Base-by-base conservation (phyloP, 768 basidiomycete species). In the Auriscalpium orientale region DNA sequence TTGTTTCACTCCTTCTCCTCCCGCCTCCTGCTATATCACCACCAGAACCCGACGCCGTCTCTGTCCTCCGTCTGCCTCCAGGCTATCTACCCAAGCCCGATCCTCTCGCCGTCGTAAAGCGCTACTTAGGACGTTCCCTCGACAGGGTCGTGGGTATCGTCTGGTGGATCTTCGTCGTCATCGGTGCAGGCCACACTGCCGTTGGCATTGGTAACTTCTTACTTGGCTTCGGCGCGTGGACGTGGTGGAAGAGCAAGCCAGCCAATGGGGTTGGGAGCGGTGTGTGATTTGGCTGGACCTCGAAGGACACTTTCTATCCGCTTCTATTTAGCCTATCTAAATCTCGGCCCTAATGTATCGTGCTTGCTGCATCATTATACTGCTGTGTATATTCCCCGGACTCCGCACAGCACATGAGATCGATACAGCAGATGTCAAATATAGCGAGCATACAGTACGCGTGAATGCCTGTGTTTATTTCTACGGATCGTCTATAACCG, bases 161-260 rank as follows among this genome's bases (percentile, higher is more conserved):
- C 9, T 98, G 94, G 95, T 89, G 81, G 76, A 44, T 87, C 10
- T 69, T 95, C 59, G 77, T 84, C 20, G 55, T 89, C 38, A 67
- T 92, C 18, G 95, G 95, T 20, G 86, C 86, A 21, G 92, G 92
- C 21, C 85, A 86, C 18, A 74, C 79, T 2, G 64, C 74, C n/a
- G 66, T 91, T 55, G 91, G 90, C 0, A 59, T 88, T 35, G 82
- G 84, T 63, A 91, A 91, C 66, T 82, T 87, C 64, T 56, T 85
- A 47, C 65, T 90, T n/a, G 83, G 88, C 18, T 65, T 88, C 12
- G 78, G 81, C 3, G 77, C 82, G 16, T 87, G 81, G 80, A 76
- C 72, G 20, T 89, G 83, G 79, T 60, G 58, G 61, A 56, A 46
- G 46, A 57, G 52, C 11, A 56, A 43, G 50, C 51, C 36, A 43